A percentile compares a stretch with the other conserved stretches of the same genome.
These are phyloP conservation scores for Boletus tylopilopsis DNA, from an alignment of 768 basidiomycete species.

Conservation along the genomic window DNA sequence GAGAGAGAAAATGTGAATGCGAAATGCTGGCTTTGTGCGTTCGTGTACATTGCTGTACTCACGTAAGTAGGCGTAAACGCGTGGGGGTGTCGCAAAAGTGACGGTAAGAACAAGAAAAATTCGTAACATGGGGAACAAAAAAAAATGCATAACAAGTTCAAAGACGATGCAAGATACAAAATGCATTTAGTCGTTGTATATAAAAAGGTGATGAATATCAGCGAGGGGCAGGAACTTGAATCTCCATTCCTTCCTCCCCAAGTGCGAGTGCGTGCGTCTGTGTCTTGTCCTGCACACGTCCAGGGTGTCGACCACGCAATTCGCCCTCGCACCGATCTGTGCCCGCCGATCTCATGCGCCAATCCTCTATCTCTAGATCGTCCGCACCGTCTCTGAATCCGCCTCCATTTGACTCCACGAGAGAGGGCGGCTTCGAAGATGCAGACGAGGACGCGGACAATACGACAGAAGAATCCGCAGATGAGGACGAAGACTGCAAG, in stretches of 20 bases:
- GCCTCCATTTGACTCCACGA: background rate
- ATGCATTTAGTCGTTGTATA: too few species aligned
- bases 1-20: too few species aligned
- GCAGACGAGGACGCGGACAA: constrained; percentile 17
- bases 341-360: background rate
- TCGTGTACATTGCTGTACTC: too few species aligned
- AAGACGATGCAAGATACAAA: too few species aligned
- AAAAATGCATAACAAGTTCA: too few species aligned
- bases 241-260: constrained; percentile 13
- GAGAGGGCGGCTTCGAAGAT: constrained; percentile 10
- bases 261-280: constrained; percentile 7
- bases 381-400: background rate
- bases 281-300: constrained; percentile 14
- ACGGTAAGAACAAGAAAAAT: too few species aligned
- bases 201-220: too few species aligned
- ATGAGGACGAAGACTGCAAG: constrained; percentile 14
- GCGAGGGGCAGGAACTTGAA: constrained; percentile 4
- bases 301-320: constrained; percentile 17
- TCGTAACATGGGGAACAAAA: too few species aligned
- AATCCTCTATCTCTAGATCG: constrained; percentile 22
- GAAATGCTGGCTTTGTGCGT: too few species aligned
- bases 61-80: too few species aligned
- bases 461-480: constrained; percentile 12
- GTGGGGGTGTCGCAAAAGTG: too few species aligned
- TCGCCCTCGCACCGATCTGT: constrained; percentile 3